Conservation (phyloP, 352 stramenopile species). For the Pythium folliculosum region DNA sequence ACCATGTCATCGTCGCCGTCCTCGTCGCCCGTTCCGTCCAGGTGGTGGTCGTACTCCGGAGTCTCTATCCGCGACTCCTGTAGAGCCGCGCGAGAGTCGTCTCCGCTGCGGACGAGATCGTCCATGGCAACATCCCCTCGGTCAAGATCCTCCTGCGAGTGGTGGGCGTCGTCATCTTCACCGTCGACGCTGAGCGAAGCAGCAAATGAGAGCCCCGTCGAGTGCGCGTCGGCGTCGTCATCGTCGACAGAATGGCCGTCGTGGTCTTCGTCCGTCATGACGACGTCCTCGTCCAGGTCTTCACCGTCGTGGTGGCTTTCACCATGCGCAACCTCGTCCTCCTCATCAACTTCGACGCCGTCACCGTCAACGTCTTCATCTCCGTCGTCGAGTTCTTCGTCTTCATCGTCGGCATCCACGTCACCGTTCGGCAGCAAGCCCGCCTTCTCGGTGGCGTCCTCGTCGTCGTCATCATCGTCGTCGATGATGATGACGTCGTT, state of each 20-base stretch:
- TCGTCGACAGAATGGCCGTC: slow-evolving; percentile 19
- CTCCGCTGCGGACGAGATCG: not conserved
- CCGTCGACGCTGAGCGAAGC: slow-evolving; percentile 22
- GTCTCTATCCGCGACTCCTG: slow-evolving; percentile 19
- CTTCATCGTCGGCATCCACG: slow-evolving; percentile 35
- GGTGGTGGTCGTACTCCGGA: slow-evolving; percentile 15
- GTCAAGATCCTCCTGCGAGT: slow-evolving; percentile 16
- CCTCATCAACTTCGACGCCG: slow-evolving; percentile 40
- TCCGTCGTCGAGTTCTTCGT: slow-evolving; percentile 31
- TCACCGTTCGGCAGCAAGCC: slow-evolving; percentile 14
- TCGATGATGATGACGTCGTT: slow-evolving; percentile 61
- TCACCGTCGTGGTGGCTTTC: slow-evolving; percentile 3
- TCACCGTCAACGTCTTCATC: slow-evolving; percentile 29
- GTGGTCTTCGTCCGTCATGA: slow-evolving; percentile 27
- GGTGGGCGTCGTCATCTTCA: slow-evolving; percentile 16
- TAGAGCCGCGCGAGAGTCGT: not conserved
- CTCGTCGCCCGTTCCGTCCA: slow-evolving; percentile 24
- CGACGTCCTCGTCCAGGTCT: slow-evolving; percentile 23
- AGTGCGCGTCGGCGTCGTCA: slow-evolving; percentile 16
- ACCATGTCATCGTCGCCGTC: slow-evolving; percentile 33
- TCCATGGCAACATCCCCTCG: slow-evolving; percentile 11
- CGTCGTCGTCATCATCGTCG: slow-evolving; percentile 42
- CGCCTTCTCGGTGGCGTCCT: slow-evolving; percentile 26
- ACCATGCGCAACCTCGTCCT: slow-evolving; percentile 18
- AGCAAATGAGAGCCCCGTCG: slow-evolving; percentile 19